Percentiles rank a stretch among this genome's conserved stretches.
phyloP scores from a whole-genome alignment of 2,329 filamentous ascomycete species.

The Emydomyces testavorans region DNA sequence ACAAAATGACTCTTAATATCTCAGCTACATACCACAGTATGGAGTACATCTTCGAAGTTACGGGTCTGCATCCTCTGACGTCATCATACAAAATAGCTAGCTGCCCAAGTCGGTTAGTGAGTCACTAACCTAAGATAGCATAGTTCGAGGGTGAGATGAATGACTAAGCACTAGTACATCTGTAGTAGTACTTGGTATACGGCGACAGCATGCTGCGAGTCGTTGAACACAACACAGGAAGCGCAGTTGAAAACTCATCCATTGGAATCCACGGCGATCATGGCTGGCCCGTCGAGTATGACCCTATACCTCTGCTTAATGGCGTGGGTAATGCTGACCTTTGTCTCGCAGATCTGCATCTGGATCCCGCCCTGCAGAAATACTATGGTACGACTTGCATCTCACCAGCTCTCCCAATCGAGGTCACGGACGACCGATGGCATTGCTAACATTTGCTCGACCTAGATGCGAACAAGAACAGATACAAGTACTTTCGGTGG shows the following conservation, averaged over 20 bases:
- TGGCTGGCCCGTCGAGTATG: slow-evolving; percentile 14
- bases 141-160: no score
- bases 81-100: no score
- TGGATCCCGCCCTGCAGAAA: slow-evolving; percentile 39
- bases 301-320: background rate
- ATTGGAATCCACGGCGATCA: slow-evolving; percentile 4
- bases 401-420: background rate
- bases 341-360: slow-evolving; percentile 31
- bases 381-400: slow-evolving; percentile 36
- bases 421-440: background rate
- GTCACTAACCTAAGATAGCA: no score
- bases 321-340: slow-evolving; percentile 33
- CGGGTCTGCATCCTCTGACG: no score
- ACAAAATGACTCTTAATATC: no score
- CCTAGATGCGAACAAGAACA: slow-evolving; percentile 68
- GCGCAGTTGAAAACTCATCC: background rate
- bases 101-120: no score
- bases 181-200: no score
- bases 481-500: slow-evolving; percentile 94
- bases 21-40: no score
- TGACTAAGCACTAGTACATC: no score
- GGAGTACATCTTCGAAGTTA: no score
- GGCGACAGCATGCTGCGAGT: background rate
- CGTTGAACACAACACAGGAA: no score
- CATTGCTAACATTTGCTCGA: background rate